Evolutionary conservation across 306 rosid species (phyloP).

Genomic region (Dalbergia oliveri): DNA sequence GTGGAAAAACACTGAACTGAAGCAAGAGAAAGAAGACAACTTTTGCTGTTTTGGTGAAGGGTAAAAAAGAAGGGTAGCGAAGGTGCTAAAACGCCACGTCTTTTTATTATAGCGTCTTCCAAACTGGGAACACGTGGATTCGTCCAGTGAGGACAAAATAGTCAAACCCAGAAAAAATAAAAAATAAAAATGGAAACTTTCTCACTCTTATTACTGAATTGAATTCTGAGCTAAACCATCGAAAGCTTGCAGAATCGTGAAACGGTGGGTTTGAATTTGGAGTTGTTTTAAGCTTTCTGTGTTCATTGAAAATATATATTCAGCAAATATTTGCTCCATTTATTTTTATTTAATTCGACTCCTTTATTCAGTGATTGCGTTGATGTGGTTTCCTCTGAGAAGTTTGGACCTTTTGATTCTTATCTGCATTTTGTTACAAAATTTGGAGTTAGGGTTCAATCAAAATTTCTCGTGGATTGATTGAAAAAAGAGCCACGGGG

Average conservation of each 20-base stretch:
- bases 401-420: background rate
- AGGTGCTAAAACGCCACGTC: constrained; percentile 33
- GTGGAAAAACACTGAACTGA: background rate
- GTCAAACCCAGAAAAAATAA: background rate
- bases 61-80: background rate
- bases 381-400: background rate
- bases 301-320: background rate
- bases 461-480: background rate
- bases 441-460: background rate
- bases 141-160: background rate
- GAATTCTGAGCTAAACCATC: constrained; percentile 22
- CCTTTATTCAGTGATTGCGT: background rate
- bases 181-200: background rate
- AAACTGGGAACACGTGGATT: constrained; percentile 18
- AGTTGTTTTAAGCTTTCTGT: background rate
- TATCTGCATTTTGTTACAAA: background rate
- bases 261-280: background rate
- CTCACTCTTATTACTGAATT: background rate
- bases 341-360: background rate
- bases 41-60: background rate
- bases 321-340: background rate
- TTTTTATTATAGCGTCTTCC: constrained; percentile 10
- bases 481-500: background rate
- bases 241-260: background rate
- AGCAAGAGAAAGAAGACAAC: background rate